phyloP scores from a whole-genome alignment of 73 alveolate species.

The Paramecium caudatum region DNA sequence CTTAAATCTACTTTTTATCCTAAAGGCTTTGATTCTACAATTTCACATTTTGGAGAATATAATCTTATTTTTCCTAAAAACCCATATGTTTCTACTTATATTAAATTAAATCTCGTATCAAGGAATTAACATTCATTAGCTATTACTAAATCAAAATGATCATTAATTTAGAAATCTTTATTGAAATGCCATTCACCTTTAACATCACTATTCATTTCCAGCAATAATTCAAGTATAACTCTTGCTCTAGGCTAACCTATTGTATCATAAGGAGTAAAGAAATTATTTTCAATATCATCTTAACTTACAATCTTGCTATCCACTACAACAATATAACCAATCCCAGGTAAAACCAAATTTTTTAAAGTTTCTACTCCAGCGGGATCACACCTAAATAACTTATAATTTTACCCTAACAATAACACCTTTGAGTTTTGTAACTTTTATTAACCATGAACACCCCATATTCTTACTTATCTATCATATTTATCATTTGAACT shows the following conservation, averaged over 20 bases:
- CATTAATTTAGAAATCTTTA: constrained; percentile 67
- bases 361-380: constrained; percentile 94
- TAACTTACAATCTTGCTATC: constrained; percentile 87
- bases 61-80: constrained; percentile 88
- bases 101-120: constrained; percentile 71
- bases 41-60: constrained; percentile 86
- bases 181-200: constrained; percentile 81
- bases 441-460: constrained; percentile 77
- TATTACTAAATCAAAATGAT: constrained; percentile 64
- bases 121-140: constrained; percentile 78
- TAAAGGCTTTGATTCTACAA: constrained; percentile 89
- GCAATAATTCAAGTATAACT: constrained; percentile 82
- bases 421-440: constrained; percentile 80
- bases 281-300: constrained; percentile 93
- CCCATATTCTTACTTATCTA: constrained; percentile 90
- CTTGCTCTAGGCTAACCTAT: constrained; percentile 89
- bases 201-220: constrained; percentile 96
- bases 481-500: constrained; percentile 91
- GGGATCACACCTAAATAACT: constrained; percentile 77
- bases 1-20: constrained; percentile 88
- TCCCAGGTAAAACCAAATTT: constrained; percentile 95
- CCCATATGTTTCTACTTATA: constrained; percentile 90
- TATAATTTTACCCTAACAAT: constrained; percentile 70
- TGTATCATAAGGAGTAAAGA: constrained; percentile 87
- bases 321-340: constrained; percentile 89